phyloP scores from a whole-genome alignment of 768 basidiomycete genomes.

The Hebeloma cylindrosporum region DNA sequence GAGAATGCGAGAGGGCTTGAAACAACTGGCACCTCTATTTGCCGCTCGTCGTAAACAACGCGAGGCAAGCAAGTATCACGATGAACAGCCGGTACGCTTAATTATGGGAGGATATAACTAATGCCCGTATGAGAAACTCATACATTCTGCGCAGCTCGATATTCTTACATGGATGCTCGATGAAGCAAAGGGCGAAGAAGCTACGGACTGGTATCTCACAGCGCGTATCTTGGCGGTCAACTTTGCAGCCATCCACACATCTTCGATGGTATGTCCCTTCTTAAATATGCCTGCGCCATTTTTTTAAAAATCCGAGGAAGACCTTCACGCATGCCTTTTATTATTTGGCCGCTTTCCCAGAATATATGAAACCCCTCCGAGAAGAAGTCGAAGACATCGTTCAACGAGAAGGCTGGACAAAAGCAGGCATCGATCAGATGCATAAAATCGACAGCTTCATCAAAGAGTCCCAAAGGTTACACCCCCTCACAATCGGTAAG shows the following conservation, averaged over 20 bases:
- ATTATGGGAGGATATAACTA: too few relatives aligned
- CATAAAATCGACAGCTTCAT: conserved; percentile 46
- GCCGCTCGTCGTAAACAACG: too few relatives aligned
- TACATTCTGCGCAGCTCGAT: conserved; percentile 35
- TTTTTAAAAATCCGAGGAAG: conserved; percentile 20
- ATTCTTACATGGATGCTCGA: conserved; percentile 50
- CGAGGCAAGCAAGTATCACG: too few relatives aligned
- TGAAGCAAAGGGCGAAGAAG: conserved; percentile 24
- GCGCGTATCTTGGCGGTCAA: conserved; percentile 38
- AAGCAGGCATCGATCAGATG: conserved; percentile 37
- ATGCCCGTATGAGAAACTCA: too few relatives aligned
- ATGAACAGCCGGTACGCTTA: not conserved
- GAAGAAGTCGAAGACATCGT: conserved; percentile 43
- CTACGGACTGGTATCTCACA: conserved; percentile 29
- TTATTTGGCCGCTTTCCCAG: conserved; percentile 36
- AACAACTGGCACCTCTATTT: not conserved
- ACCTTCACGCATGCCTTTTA: conserved; percentile 37
- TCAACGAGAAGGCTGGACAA: conserved; percentile 37
- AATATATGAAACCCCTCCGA: conserved; percentile 34
- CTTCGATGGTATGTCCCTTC: conserved; percentile 36
- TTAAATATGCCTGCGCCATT: not conserved
- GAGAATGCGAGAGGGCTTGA: not conserved
- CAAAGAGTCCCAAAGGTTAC: conserved; percentile 33
- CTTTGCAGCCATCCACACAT: conserved; percentile 45
- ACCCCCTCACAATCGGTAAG: conserved; percentile 12